Base-by-base conservation (phyloP, 1,284 basidiomycete species). In the Malassezia arunalokei region DNA sequence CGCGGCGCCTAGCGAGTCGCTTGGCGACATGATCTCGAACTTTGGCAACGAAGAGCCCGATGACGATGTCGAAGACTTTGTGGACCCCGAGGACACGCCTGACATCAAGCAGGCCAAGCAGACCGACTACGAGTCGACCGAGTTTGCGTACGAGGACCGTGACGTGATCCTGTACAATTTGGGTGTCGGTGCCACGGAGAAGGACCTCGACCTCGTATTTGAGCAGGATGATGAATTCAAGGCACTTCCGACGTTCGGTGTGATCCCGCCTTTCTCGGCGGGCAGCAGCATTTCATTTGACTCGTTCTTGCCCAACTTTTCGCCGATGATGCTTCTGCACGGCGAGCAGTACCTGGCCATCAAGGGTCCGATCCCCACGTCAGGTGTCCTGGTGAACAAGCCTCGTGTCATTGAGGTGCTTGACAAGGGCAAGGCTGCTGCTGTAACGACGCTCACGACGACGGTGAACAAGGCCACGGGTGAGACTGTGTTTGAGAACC, bases 161-260 rank as follows among this genome's bases (percentile, higher is more conserved):
- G 92, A 98, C 69, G 81, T 95, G 38, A 86, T 95, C 62, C 78
- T 98, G 15, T 99, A 98, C 78, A 95, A 95, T 76, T 78, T 98
- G 31, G 90, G 92, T 47, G 76, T 98, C 43, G 94, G 92, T n/a
- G 92, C 91, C 15, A 91, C 84, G 5, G 89, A 85, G 74, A 82
- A 85, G 70, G 89, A 99, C 59, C 80, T 95, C 24, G 81, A 89
- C 63, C 91, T 88, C 83, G 83, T 84, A 3, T 99, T 83, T 68
- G 94, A 98, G 77, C 83, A 83, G 51, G 80, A 87, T 68, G 87
- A 91, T 47, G 79, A 84, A 28, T 99, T 99, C 76, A 75, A 80
- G 54, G 83, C 85, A 0, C 76, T 98, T 38, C 91, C 89, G 1
- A 95, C 91, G 0, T 98, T 94, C 68, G 92, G 89, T 52, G 91